A percentile compares a stretch with the other conserved stretches of the same genome.
Conservation (phyloP, 495 filamentous ascomycete genomes). For the Astrothelium subdiscretum region DNA sequence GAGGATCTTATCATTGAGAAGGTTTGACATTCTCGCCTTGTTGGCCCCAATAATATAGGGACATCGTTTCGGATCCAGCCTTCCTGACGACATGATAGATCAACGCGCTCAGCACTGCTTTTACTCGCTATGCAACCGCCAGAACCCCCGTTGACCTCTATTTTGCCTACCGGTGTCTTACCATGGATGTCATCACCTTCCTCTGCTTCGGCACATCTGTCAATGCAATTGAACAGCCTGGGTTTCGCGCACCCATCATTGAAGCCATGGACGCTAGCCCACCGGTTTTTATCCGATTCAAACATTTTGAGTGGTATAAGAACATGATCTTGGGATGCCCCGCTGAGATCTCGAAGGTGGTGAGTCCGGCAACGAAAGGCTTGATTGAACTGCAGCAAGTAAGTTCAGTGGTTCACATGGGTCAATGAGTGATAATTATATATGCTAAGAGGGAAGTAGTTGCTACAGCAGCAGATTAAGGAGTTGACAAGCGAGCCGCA, state of each 20-base stretch:
- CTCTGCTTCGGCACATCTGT: constrained; percentile 29
- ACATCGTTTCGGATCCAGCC: neutral
- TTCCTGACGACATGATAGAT: neutral
- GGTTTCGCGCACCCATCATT: constrained; percentile 26
- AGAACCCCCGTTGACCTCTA: constrained; percentile 19
- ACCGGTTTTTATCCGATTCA: constrained; percentile 18
- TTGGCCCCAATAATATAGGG: neutral
- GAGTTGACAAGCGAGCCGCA: constrained; percentile 17
- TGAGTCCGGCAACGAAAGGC: constrained; percentile 23
- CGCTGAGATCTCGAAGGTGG: constrained; percentile 15
- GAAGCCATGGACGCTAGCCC: constrained; percentile 21
- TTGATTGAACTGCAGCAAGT: constrained; percentile 21
- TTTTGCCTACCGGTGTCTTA: constrained; percentile 28
- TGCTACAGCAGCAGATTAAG: constrained; percentile 18
- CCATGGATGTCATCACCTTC: constrained; percentile 31
- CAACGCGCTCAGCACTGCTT: constrained; percentile 18
- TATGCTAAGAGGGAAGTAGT: constrained; percentile 1
- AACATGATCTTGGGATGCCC: constrained; percentile 25
- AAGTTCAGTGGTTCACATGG: neutral
- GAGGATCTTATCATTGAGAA: constrained; percentile 29
- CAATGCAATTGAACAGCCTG: constrained; percentile 23
- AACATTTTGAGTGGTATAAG: constrained; percentile 25
- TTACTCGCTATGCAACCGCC: constrained; percentile 11
- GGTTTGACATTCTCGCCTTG: constrained; percentile 7
- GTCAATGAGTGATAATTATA: neutral